phyloP scores from a whole-genome alignment of 129 eudicot genomes.

The Escallonia herrerae region DNA sequence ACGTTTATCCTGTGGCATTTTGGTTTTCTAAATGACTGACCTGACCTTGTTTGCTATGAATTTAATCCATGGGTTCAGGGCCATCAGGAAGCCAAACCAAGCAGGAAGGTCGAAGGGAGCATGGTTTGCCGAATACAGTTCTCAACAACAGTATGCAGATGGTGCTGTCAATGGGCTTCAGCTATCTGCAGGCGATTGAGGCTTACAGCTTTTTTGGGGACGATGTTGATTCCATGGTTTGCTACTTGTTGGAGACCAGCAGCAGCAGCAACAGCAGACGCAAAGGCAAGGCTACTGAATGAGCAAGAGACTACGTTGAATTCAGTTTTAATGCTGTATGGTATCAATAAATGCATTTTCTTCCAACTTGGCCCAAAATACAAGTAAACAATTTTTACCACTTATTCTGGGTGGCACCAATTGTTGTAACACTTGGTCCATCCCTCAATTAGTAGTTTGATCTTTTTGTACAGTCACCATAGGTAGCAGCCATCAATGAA shows the following conservation, averaged over 20 bases:
- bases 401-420: no score
- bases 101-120: slow-evolving; percentile 34
- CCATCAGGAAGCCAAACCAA: slow-evolving; percentile 56
- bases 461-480: no score
- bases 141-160: slow-evolving; percentile 70
- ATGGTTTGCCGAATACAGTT: slow-evolving; percentile 16
- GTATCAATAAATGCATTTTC: no score
- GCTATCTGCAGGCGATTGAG: slow-evolving; percentile 84
- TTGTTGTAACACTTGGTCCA: no score
- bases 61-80: slow-evolving; percentile 32
- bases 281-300: slow-evolving; percentile 97
- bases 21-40: neutral
- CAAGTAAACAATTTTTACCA: no score
- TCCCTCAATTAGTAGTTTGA: no score
- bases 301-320: neutral
- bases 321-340: no score
- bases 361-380: no score
- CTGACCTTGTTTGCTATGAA: neutral
- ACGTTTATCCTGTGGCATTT: neutral
- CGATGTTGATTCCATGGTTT: slow-evolving; percentile 98
- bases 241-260: slow-evolving; percentile 85
- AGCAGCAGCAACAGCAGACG: slow-evolving; percentile 53
- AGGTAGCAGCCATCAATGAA: no score
- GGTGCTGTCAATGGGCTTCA: slow-evolving; percentile 96
- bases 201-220: slow-evolving; percentile 98